Percentiles rank a stretch among this genome's conserved stretches.
phyloP scores from a whole-genome alignment of 805 yeast species.

The Ogataea chonburiensis region DNA sequence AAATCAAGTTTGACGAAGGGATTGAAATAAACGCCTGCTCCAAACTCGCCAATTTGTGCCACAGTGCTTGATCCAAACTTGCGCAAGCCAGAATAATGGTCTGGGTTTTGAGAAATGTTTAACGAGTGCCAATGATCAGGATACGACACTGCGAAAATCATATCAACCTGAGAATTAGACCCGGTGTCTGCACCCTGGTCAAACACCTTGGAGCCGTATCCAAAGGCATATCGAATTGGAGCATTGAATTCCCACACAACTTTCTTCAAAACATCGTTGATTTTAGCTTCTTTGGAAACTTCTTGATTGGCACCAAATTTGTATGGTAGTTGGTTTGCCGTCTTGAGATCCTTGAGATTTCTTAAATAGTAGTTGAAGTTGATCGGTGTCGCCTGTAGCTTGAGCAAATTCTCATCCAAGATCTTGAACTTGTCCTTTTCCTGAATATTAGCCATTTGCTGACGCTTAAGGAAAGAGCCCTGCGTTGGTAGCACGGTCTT shows the following conservation, averaged over 20 bases:
- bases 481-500: constrained; percentile 10
- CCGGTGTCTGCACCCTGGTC: constrained; percentile 55
- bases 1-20: constrained; percentile 70
- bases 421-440: constrained; percentile 26
- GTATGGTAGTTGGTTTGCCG: constrained; percentile 49
- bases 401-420: constrained; percentile 30
- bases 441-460: constrained; percentile 23
- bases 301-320: constrained; percentile 61
- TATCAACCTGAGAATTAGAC: constrained; percentile 68
- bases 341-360: constrained; percentile 31
- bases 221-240: constrained; percentile 78
- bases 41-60: constrained; percentile 59
- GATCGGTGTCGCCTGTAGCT: constrained; percentile 33
- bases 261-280: constrained; percentile 44
- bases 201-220: constrained; percentile 94
- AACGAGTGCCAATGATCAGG: constrained; percentile 73
- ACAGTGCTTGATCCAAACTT: constrained; percentile 59
- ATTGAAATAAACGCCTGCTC: constrained; percentile 92
- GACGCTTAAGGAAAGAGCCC: constrained; percentile 22
- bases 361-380: constrained; percentile 37
- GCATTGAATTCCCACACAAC: constrained; percentile 62
- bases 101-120: constrained; percentile 64
- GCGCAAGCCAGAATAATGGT: constrained; percentile 74
- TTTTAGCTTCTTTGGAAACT: constrained; percentile 40
- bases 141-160: constrained; percentile 77